These are phyloP conservation scores for Lojkania enalia DNA, from an alignment of 2,329 filamentous ascomycete genomes.

Conservation along the genomic window DNA sequence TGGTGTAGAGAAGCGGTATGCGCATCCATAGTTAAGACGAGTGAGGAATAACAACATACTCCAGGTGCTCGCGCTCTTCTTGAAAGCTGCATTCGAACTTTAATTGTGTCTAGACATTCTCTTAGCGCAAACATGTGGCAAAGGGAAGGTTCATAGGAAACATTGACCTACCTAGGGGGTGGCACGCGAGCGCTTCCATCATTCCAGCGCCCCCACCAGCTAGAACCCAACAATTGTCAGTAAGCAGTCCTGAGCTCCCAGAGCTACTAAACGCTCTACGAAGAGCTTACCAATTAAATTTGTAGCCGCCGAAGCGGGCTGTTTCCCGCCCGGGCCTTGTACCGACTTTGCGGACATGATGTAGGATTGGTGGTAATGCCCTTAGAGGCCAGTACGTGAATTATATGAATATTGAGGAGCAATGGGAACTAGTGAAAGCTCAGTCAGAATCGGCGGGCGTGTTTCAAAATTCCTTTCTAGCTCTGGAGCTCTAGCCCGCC, in stretches of 20 bases:
- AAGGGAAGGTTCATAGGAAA: conserved; percentile 1
- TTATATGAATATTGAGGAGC: neutral
- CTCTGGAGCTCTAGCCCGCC: conserved; percentile 20
- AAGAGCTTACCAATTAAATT: conserved; percentile 78
- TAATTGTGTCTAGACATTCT: conserved; percentile 79
- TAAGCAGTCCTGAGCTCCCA: conserved; percentile 13
- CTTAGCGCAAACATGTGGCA: conserved; percentile 19
- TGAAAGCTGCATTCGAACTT: conserved; percentile 99
- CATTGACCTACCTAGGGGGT: conserved; percentile 74
- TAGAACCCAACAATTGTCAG: conserved; percentile 41
- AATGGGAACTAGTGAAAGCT: no score
- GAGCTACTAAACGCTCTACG: conserved; percentile 4
- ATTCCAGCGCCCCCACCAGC: conserved; percentile 96
- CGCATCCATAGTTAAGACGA: no score
- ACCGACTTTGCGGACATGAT: conserved; percentile 64
- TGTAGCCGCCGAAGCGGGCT: conserved; percentile 81
- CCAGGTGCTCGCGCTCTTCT: conserved; percentile 80
- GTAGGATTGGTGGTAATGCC: conserved; percentile 15
- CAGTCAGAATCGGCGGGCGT: no score
- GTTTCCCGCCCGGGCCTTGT: conserved; percentile 65
- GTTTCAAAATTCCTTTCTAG: conserved; percentile 7
- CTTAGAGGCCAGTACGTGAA: conserved; percentile 8
- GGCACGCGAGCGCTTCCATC: conserved; percentile 97
- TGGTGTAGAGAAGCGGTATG: neutral
- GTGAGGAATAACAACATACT: conserved; percentile 49